phyloP scores from a whole-genome alignment of 805 yeast species.

The Ogataea pini region DNA sequence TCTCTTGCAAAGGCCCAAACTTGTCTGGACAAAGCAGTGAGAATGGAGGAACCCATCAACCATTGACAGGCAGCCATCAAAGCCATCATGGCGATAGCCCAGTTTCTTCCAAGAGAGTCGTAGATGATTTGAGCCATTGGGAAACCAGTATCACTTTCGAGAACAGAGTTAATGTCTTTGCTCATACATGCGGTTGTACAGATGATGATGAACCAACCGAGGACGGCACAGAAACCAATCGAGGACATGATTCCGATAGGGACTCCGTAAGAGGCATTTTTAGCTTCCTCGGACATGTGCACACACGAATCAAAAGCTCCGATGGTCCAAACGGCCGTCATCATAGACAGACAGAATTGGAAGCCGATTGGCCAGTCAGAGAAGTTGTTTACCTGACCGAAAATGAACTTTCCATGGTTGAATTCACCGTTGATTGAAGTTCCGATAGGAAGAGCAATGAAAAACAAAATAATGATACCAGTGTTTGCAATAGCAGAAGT shows the following conservation, averaged over 20 bases:
- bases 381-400: slow-evolving; percentile 51
- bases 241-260: slow-evolving; percentile 67
- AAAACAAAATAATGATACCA: slow-evolving; percentile 50
- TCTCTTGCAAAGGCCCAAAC: slow-evolving; percentile 78
- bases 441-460: slow-evolving; percentile 69
- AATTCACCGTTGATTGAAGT: slow-evolving; percentile 41
- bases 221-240: slow-evolving; percentile 53
- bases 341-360: slow-evolving; percentile 47
- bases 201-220: slow-evolving; percentile 59
- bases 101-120: slow-evolving; percentile 61
- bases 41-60: slow-evolving; percentile 63
- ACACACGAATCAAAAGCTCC: slow-evolving; percentile 73
- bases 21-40: slow-evolving; percentile 68
- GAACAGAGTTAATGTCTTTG: slow-evolving; percentile 43
- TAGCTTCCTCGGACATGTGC: slow-evolving; percentile 73
- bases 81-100: slow-evolving; percentile 67
- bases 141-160: slow-evolving; percentile 51
- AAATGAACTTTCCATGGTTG: slow-evolving; percentile 54
- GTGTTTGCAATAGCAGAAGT: slow-evolving; percentile 57
- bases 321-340: slow-evolving; percentile 76
- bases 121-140: slow-evolving; percentile 66
- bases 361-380: slow-evolving; percentile 63
- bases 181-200: slow-evolving; percentile 56
- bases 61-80: slow-evolving; percentile 60
- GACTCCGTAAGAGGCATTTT: slow-evolving; percentile 59